These are phyloP conservation scores for Phytophthora sp. DNA, from an alignment of 352 stramenopile genomes.

Conservation along the genomic window DNA sequence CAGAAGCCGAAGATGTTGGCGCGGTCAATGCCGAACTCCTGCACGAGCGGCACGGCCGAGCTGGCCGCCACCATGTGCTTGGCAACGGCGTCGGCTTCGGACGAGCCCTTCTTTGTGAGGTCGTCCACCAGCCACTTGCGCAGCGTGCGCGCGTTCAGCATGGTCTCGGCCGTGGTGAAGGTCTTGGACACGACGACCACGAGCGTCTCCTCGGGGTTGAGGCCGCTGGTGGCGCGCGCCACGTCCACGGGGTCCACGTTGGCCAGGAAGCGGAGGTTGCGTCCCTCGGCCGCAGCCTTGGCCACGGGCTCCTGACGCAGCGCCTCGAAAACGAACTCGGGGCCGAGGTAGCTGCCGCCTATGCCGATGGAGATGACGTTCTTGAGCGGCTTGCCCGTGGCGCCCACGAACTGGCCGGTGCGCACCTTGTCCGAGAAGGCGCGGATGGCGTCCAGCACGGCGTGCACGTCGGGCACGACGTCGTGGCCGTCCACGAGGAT, in stretches of 20 bases:
- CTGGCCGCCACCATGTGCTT: slow-evolving; percentile 96
- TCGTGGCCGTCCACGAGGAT: slow-evolving; percentile 95
- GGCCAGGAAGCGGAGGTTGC: slow-evolving; percentile 95
- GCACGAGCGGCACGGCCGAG: slow-evolving; percentile 77
- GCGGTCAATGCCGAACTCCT: slow-evolving; percentile 94
- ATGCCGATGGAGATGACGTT: slow-evolving; percentile 98
- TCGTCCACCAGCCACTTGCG: slow-evolving; percentile 96
- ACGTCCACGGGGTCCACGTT: slow-evolving; percentile 99
- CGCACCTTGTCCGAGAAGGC: slow-evolving; percentile 93
- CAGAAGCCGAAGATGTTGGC: slow-evolving; percentile 98
- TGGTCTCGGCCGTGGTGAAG: slow-evolving; percentile 99
- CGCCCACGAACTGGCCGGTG: slow-evolving; percentile 83
- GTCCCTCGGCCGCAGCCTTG: slow-evolving; percentile 85
- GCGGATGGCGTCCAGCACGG: slow-evolving; percentile 95
- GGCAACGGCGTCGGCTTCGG: slow-evolving; percentile 86
- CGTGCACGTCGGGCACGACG: slow-evolving; percentile 95
- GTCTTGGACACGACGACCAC: slow-evolving; percentile 98
- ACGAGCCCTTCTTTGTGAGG: slow-evolving; percentile 84
- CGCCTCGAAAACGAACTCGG: slow-evolving; percentile 97
- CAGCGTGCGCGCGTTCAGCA: slow-evolving; percentile 97
- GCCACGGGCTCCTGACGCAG: slow-evolving; percentile 85
- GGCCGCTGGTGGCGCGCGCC: slow-evolving; percentile 84
- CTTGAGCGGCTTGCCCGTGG: slow-evolving; percentile 95
- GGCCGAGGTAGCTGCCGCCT: slow-evolving; percentile 95
- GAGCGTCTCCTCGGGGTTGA: slow-evolving; percentile 96